Evolutionary conservation across 2,329 filamentous ascomycete genomes (phyloP).

Genomic region (Claviceps sp.): DNA sequence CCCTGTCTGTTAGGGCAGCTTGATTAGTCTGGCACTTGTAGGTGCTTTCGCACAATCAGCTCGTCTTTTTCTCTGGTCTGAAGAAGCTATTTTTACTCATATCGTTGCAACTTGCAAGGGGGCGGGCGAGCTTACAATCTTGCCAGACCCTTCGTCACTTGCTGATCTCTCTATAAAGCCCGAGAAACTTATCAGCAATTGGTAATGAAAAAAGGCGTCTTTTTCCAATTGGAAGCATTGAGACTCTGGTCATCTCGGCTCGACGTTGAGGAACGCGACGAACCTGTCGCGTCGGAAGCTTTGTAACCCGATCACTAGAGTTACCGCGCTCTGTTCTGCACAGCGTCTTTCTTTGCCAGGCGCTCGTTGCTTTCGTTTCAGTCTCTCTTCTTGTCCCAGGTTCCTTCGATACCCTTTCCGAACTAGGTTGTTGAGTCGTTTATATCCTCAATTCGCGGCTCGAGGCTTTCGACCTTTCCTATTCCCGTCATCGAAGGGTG

Average conservation of each 20-base stretch:
- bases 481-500: too few relatives aligned
- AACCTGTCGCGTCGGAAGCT: neutral
- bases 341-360: neutral
- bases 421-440: neutral
- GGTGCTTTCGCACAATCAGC: neutral
- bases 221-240: neutral
- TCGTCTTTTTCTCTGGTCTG: too few relatives aligned
- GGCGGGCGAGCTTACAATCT: neutral
- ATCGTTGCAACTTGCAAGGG: too few relatives aligned
- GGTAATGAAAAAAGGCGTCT: too few relatives aligned
- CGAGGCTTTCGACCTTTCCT: too few relatives aligned
- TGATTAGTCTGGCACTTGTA: too few relatives aligned
- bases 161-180: neutral
- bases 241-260: neutral
- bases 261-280: neutral
- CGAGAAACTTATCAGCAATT: neutral
- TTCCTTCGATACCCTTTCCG: neutral
- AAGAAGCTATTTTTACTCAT: neutral
- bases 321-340: neutral
- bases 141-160: neutral
- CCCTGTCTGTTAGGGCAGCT: too few relatives aligned
- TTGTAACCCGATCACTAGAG: neutral
- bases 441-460: neutral
- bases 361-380: neutral
- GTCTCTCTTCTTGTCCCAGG: neutral